These are phyloP conservation scores for Pleurotus ostreatus DNA, from an alignment of 768 basidiomycete species.

Conservation along the genomic window DNA sequence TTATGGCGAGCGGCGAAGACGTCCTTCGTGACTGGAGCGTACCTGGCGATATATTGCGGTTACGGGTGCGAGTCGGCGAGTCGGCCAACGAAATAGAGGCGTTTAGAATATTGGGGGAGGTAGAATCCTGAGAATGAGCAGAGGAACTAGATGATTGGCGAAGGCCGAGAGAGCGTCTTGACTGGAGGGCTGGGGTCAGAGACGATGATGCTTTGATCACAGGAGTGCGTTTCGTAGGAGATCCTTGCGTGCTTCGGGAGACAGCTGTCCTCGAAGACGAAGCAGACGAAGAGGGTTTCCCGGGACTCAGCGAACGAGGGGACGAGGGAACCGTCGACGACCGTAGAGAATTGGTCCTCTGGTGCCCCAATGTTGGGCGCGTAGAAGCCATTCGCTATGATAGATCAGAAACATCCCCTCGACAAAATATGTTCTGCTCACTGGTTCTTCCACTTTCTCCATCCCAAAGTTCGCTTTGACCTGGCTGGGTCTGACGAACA, in stretches of 20 bases:
- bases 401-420: not conserved
- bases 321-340: conserved; percentile 46
- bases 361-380: conserved; percentile 45
- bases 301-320: conserved; percentile 65
- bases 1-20: conserved; percentile 4
- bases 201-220: not conserved
- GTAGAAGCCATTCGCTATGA: conserved; percentile 18
- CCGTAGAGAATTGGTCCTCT: conserved; percentile 46
- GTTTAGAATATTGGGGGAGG: not conserved
- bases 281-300: conserved; percentile 36
- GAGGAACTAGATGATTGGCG: conserved; percentile 4
- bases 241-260: conserved; percentile 28
- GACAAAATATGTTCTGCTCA: conserved; percentile 3
- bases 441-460: conserved; percentile 29
- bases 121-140: conserved; percentile 1
- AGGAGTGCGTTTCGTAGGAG: conserved; percentile 53
- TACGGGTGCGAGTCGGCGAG: not conserved
- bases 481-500: conserved; percentile 86
- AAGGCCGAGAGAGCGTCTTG: not conserved
- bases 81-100: not conserved
- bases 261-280: conserved; percentile 25
- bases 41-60: conserved; percentile 4
- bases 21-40: conserved; percentile 1
- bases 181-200: not conserved
- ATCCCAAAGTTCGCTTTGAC: conserved; percentile 60